A percentile compares a stretch with the other conserved stretches of the same genome.
Evolutionary conservation across 177 flowering plant species (phyloP).

Genomic region (Vitis hybrid): DNA sequence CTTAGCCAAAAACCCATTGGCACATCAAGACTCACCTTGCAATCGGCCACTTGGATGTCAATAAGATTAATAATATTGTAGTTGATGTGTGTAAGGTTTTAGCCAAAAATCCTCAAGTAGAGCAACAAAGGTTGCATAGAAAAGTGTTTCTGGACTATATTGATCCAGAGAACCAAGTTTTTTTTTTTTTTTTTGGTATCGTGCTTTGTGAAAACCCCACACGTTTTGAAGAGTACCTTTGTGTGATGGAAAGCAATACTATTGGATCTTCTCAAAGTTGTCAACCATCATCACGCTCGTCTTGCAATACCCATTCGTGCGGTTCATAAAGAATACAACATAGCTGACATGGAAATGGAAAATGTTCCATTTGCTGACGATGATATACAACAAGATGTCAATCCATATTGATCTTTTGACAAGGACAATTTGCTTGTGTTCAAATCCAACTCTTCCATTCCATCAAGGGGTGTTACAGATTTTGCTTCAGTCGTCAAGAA

Average conservation of each 20-base stretch:
- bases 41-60: slow-evolving; percentile 89
- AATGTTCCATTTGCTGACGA: slow-evolving; percentile 35
- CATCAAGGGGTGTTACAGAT: too few species aligned
- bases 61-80: slow-evolving; percentile 81
- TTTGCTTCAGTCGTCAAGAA: too few species aligned
- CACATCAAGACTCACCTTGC: slow-evolving; percentile 89
- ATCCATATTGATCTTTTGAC: too few species aligned
- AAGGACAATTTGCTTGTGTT: too few species aligned
- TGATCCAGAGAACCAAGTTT: slow-evolving; percentile 85
- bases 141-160: slow-evolving; percentile 81
- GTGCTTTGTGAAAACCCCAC: too few species aligned
- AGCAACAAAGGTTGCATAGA: slow-evolving; percentile 89
- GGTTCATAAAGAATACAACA: slow-evolving; percentile 32
- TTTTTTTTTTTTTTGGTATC: slow-evolving; percentile 16
- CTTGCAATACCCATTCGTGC: slow-evolving; percentile 44
- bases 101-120: slow-evolving; percentile 96
- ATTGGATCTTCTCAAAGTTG: slow-evolving; percentile 45
- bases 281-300: slow-evolving; percentile 47
- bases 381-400: too few species aligned
- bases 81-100: slow-evolving; percentile 97
- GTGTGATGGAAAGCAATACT: slow-evolving; percentile 37
- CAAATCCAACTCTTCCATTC: too few species aligned
- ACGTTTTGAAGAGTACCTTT: too few species aligned
- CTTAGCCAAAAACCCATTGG: slow-evolving; percentile 97
- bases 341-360: slow-evolving; percentile 32